Conservation (phyloP, 371 early-diverging fungal species). For the Lichtheimia ornata region DNA sequence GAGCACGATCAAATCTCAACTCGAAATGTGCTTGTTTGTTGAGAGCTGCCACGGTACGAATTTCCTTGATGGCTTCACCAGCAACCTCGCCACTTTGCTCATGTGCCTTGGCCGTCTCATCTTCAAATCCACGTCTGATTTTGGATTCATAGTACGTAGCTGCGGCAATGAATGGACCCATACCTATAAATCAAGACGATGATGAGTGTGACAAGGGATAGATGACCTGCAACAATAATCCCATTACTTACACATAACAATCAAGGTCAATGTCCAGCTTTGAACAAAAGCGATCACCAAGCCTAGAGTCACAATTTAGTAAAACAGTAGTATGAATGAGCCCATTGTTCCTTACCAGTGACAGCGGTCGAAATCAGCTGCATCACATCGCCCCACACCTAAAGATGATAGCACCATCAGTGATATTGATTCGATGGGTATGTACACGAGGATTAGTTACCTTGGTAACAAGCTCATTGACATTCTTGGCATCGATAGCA, state of each 20-base stretch:
- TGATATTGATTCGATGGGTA: too few relatives aligned
- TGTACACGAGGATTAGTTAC: background rate
- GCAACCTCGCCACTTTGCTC: constrained; percentile 75
- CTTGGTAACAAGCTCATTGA: constrained; percentile 63
- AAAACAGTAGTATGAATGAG: background rate
- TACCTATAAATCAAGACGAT: background rate
- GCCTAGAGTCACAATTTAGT: constrained; percentile 15
- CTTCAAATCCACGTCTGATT: constrained; percentile 56
- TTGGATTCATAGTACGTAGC: constrained; percentile 48
- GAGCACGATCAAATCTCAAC: constrained; percentile 55
- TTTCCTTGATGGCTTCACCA: constrained; percentile 83
- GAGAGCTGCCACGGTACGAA: constrained; percentile 88
- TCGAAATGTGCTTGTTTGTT: constrained; percentile 76
- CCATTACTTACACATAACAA: constrained; percentile 38
- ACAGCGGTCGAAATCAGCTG: constrained; percentile 46
- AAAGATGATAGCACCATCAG: too few relatives aligned
- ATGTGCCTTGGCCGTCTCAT: constrained; percentile 67
- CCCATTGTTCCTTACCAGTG: constrained; percentile 11
- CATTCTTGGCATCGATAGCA: constrained; percentile 73
- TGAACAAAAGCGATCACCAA: constrained; percentile 50
- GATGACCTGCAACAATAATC: too few relatives aligned
- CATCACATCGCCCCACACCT: constrained; percentile 52
- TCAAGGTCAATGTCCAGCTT: constrained; percentile 64
- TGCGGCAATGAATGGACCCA: constrained; percentile 53
- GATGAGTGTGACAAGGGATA: too few relatives aligned